phyloP scores from a whole-genome alignment of 257 asterid genomes.

The Capsicum baccatum region DNA sequence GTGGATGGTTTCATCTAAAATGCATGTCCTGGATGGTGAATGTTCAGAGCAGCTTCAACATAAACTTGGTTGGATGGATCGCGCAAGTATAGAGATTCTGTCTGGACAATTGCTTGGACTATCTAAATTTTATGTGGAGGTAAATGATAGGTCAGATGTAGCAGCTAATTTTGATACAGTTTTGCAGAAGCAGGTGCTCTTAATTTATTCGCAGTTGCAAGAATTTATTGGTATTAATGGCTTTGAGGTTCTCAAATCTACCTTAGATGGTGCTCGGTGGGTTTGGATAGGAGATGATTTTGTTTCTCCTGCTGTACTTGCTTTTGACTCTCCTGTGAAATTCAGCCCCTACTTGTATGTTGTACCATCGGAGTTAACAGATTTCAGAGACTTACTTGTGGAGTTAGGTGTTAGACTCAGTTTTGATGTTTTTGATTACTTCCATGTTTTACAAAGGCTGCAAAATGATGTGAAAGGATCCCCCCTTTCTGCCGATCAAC shows the following conservation, averaged over 20 bases:
- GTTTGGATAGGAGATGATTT: conserved; percentile 99
- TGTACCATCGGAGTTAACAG: conserved; percentile 88
- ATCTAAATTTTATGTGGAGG: conserved; percentile 58
- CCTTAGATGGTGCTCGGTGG: conserved; percentile 69
- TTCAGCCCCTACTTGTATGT: conserved; percentile 92
- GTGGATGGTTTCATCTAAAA: conserved; percentile 84
- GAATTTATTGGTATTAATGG: conserved; percentile 59
- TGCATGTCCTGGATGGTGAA: conserved; percentile 80
- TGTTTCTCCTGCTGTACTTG: conserved; percentile 79
- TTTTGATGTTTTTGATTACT: conserved; percentile 76
- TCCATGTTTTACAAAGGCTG: conserved; percentile 65
- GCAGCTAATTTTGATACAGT: conserved; percentile 49
- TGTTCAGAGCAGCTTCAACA: conserved; percentile 64
- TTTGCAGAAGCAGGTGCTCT: conserved; percentile 69
- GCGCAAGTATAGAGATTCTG: conserved; percentile 56
- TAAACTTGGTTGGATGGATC: conserved; percentile 87
- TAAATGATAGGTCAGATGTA: conserved; percentile 41
- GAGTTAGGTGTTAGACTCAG: conserved; percentile 81
- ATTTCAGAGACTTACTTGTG: conserved; percentile 83
- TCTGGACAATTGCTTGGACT: conserved; percentile 72
- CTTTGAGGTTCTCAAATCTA: conserved; percentile 55
- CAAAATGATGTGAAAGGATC: conserved; percentile 68
- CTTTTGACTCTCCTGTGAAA: conserved; percentile 95
- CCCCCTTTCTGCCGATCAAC: conserved; percentile 74
- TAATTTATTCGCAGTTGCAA: conserved; percentile 77